Percentiles rank a stretch among this genome's conserved stretches.
Conservation (phyloP, 768 basidiomycete genomes). For the Mycena albidolilacea region DNA sequence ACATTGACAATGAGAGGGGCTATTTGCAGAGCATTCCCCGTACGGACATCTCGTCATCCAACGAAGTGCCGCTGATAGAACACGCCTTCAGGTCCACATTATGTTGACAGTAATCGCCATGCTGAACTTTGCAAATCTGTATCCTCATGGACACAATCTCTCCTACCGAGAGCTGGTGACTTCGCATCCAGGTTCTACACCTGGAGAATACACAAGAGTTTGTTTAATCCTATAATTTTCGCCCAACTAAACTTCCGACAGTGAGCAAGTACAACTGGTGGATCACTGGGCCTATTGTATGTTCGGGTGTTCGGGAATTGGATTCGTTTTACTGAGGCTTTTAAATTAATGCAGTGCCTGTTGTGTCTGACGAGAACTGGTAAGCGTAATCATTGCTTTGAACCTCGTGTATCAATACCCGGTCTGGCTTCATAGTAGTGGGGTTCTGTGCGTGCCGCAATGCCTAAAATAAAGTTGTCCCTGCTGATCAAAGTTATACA, state of each 20-base stretch:
- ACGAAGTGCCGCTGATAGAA: neutral
- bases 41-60: neutral
- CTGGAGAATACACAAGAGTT: conserved; percentile 54
- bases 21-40: neutral
- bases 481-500: neutral
- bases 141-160: conserved; percentile 9
- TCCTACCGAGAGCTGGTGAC: neutral
- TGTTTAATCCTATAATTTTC: neutral
- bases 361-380: conserved; percentile 18
- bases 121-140: conserved; percentile 36
- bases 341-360: neutral
- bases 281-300: conserved; percentile 47
- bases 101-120: conserved; percentile 4
- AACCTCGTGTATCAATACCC: too few species aligned
- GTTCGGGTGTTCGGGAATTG: neutral
- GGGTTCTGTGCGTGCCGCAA: conserved; percentile 18
- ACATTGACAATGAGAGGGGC: neutral
- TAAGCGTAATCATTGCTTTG: neutral
- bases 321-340: too few species aligned
- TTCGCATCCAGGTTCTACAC: conserved; percentile 17
- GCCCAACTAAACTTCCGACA: conserved; percentile 32
- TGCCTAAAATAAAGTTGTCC: neutral
- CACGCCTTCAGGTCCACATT: neutral
- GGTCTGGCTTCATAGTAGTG: neutral
- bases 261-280: conserved; percentile 55